Evolutionary conservation across 495 filamentous ascomycete species (phyloP).

Genomic region (Rhypophila decipiens): DNA sequence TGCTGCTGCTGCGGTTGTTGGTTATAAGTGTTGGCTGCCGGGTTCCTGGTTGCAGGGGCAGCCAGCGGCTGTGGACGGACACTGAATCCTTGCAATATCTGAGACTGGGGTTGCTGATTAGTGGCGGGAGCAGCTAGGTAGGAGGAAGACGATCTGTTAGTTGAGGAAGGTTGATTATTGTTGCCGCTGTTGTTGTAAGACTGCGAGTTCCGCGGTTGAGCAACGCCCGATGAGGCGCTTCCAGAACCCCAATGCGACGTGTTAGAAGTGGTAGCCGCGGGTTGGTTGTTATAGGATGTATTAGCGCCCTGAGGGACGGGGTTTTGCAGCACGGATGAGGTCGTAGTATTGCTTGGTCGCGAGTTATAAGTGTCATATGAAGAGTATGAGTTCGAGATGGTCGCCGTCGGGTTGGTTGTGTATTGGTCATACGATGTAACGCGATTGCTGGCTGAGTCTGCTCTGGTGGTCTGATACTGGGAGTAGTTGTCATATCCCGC

Average conservation of each 20-base stretch:
- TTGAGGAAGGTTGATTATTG: slow-evolving; percentile 7
- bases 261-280: slow-evolving; percentile 8
- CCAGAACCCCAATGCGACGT: slow-evolving; percentile 20
- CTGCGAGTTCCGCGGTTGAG: slow-evolving; percentile 14
- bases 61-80: slow-evolving; percentile 17
- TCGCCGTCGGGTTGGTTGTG: slow-evolving; percentile 4
- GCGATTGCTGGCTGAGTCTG: slow-evolving; percentile 12
- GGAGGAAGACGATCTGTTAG: slow-evolving; percentile 6
- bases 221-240: slow-evolving; percentile 1
- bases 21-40: slow-evolving; percentile 12
- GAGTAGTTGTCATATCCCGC: slow-evolving; percentile 15
- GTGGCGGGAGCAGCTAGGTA: slow-evolving; percentile 5
- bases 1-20: slow-evolving; percentile 17
- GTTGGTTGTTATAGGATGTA: slow-evolving; percentile 17
- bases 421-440: slow-evolving; percentile 21
- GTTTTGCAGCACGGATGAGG: slow-evolving; percentile 7
- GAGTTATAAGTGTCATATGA: slow-evolving; percentile 20
- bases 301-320: slow-evolving; percentile 14
- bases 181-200: slow-evolving; percentile 15
- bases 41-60: slow-evolving; percentile 9
- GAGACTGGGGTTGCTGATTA: slow-evolving; percentile 14
- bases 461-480: slow-evolving; percentile 13
- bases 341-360: slow-evolving; percentile 7
- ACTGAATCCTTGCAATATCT: slow-evolving; percentile 18
- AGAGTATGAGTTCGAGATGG: slow-evolving; percentile 14